These are phyloP conservation scores for Kurtzmaniella quercitrusa DNA, from an alignment of 1,139 yeast genomes.

Conservation along the genomic window DNA sequence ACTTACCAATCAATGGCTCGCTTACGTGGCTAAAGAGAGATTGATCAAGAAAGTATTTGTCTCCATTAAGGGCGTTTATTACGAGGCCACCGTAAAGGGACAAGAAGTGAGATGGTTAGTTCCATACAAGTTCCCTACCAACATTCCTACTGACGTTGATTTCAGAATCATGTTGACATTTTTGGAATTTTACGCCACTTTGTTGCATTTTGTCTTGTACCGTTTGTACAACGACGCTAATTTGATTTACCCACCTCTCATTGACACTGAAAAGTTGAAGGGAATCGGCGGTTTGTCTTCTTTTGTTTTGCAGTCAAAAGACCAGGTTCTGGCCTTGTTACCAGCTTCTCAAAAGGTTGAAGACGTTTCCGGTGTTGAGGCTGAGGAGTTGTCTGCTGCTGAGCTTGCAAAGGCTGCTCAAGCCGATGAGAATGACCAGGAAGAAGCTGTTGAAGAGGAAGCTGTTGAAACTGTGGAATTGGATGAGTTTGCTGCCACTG, in stretches of 20 bases:
- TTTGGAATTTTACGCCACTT: constrained; percentile 90
- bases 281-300: constrained; percentile 89
- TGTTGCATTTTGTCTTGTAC: constrained; percentile 81
- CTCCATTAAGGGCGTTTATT: constrained; percentile 95
- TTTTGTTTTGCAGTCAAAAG: constrained; percentile 56
- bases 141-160: constrained; percentile 90
- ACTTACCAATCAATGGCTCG: constrained; percentile 93
- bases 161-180: constrained; percentile 96
- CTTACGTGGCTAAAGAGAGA: constrained; percentile 83
- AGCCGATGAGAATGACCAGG: constrained; percentile 43
- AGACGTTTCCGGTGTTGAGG: constrained; percentile 26
- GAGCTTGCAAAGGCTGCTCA: constrained; percentile 49
- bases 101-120: constrained; percentile 95
- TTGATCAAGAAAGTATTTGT: constrained; percentile 86
- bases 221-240: constrained; percentile 82
- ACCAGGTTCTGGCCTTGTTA: constrained; percentile 36
- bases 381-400: constrained; percentile 34
- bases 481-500: constrained; percentile 66
- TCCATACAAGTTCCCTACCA: constrained; percentile 95
- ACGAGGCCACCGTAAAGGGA: constrained; percentile 85
- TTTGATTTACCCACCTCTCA: constrained; percentile 86
- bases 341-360: constrained; percentile 20
- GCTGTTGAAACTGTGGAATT: constrained; percentile 46
- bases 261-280: constrained; percentile 67
- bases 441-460: constrained; percentile 36